Evolutionary conservation across 225 moss, liverwort and hornwort genomes (phyloP).

Genomic region (Thuidium tamariscinum): DNA sequence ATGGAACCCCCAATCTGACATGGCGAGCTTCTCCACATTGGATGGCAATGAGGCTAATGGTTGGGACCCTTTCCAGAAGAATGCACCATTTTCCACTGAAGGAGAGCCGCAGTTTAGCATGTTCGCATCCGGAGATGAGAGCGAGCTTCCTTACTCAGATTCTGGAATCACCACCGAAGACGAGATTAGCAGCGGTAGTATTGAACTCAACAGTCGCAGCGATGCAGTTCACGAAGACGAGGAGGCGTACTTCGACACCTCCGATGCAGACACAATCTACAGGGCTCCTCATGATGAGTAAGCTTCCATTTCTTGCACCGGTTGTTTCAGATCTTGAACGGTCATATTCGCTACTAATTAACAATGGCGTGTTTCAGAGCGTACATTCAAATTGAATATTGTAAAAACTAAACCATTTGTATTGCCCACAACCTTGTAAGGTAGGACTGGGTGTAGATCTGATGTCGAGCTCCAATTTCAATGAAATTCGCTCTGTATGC

Average conservation of each 20-base stretch:
- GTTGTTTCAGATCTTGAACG: background rate
- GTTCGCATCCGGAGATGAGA: background rate
- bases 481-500: background rate
- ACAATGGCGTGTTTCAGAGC: background rate
- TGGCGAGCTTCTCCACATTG: background rate
- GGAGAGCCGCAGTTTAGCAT: background rate
- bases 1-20: background rate
- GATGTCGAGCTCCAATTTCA: background rate
- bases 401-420: too few relatives aligned
- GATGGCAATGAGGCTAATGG: background rate
- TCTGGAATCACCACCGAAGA: background rate
- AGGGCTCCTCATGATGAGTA: conserved; percentile 1
- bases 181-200: background rate
- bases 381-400: background rate
- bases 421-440: background rate
- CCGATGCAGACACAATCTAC: conserved; percentile 6
- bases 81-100: background rate
- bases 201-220: background rate
- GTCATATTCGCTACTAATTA: background rate
- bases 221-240: background rate
- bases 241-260: conserved; percentile 21
- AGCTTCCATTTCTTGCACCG: background rate
- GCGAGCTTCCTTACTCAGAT: background rate
- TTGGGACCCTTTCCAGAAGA: background rate
- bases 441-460: background rate